Conservation (phyloP, 2,329 filamentous ascomycete genomes). For the Microsporum ferrugineum region DNA sequence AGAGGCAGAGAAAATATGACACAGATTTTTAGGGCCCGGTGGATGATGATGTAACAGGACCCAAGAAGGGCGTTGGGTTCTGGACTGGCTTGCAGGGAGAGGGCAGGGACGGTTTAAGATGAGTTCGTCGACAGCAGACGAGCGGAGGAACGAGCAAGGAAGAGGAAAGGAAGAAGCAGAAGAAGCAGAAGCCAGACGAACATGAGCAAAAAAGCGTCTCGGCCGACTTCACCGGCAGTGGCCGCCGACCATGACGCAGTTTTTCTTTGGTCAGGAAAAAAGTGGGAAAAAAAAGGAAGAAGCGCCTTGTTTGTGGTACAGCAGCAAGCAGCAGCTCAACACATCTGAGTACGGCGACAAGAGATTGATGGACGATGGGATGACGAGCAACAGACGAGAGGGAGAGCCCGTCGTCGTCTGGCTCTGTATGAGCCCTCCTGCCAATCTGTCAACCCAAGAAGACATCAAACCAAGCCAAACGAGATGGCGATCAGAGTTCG, state of each 20-base stretch:
- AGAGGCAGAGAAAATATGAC: background rate
- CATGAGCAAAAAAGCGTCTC: background rate
- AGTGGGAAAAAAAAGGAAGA: background rate
- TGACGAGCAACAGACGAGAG: background rate
- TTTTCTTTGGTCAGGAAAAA: background rate
- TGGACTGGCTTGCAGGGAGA: constrained; percentile 1
- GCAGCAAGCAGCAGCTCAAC: background rate
- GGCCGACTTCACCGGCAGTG: background rate
- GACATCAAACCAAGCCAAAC: background rate
- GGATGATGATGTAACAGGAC: background rate
- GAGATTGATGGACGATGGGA: no score
- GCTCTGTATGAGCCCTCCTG: background rate
- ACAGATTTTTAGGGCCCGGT: background rate
- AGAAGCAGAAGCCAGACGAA: no score
- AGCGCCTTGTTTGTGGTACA: background rate
- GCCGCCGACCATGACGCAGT: background rate
- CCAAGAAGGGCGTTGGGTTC: background rate
- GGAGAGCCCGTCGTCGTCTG: background rate
- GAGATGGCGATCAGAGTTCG: constrained; percentile 3
- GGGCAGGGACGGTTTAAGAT: background rate
- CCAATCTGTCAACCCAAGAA: background rate
- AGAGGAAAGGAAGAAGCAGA: background rate
- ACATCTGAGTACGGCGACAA: background rate
- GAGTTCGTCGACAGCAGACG: background rate
- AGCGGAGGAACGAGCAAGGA: background rate